phyloP scores from a whole-genome alignment of 164 flowering plant genomes.

The Houttuynia cordata region DNA sequence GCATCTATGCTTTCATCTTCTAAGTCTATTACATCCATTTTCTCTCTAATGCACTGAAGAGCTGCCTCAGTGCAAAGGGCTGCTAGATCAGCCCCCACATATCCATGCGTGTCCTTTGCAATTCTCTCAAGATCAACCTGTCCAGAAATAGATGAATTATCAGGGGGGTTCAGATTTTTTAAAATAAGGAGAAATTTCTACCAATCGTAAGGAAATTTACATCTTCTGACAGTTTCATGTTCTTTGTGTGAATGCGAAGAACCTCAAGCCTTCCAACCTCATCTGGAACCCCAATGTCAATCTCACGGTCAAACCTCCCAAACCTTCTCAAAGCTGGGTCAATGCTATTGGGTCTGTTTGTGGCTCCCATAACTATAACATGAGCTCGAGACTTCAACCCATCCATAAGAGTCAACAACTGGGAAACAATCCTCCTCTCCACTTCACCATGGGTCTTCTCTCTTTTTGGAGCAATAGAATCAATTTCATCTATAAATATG shows the following conservation, averaged over 20 bases:
- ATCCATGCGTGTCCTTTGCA: constrained; percentile 56
- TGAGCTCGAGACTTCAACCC: constrained; percentile 54
- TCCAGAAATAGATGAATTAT: background rate
- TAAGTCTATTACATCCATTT: constrained; percentile 59
- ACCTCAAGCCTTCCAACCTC: constrained; percentile 61
- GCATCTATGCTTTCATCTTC: constrained; percentile 65
- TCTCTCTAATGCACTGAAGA: constrained; percentile 62
- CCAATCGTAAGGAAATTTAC: constrained; percentile 16
- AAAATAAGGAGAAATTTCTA: background rate
- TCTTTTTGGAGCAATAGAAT: constrained; percentile 67
- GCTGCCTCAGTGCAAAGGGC: constrained; percentile 70
- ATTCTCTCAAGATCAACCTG: constrained; percentile 62
- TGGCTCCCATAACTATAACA: constrained; percentile 65
- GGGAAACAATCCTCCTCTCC: constrained; percentile 65
- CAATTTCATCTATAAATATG: constrained; percentile 57
- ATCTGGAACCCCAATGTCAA: constrained; percentile 66
- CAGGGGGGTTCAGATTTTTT: background rate
- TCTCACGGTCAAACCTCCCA: constrained; percentile 63
- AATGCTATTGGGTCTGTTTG: constrained; percentile 58
- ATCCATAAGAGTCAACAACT: constrained; percentile 60
- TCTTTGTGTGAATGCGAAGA: constrained; percentile 55
- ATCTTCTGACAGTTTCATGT: constrained; percentile 65
- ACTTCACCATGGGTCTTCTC: constrained; percentile 74
- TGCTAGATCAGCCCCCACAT: constrained; percentile 68
- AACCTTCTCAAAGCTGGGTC: constrained; percentile 64